Base-by-base conservation (phyloP, 768 basidiomycete species). In the Termitomyces sp. region DNA sequence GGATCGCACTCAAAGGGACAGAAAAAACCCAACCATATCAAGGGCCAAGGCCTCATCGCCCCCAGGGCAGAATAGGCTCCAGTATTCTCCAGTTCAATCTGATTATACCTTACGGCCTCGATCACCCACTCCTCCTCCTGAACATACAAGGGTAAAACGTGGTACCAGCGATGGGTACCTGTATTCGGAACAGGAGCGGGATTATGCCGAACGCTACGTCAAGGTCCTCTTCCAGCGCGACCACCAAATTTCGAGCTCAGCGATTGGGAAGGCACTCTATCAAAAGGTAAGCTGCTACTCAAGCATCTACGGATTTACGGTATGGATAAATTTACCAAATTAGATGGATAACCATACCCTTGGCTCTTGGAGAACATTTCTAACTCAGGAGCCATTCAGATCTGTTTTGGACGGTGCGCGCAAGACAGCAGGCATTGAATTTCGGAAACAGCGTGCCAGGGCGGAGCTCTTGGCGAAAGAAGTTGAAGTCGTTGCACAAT, bases 311-410 rank as follows among this genome's bases (percentile, higher is more conserved):
- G 20, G 40, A 33, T n/a, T 11, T 25, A 27, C 47, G 16, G 15
- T n/a, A n/a, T n/a, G 16, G 9, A 29, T 53, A 45, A 60, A 52
- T 15, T n/a, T 22, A 38, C 32, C 52, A 25, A 43, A 40, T 11
- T 53, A 89, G 88, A 73, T 89, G 73, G 80, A 84, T 25, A 79
- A 84, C 58, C 88, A 89, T 64, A 60, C 74, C 2, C 12, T 60
- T 5, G 63, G 32, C 7, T 86, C 85, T 13, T 89, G 86, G 86
- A 59, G 51, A 31, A 63, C 61, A n/a, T 73, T 76, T 44, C 47
- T 83, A 18, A 41, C 58, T 29, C 56, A 56, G 49, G 48, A 50
- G n/a, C 64, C 65, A 50, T 36, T 74, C 10, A 68, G 67, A 22
- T 63, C 70, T 10, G 67, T 74, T 38, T 55, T 86, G 11, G 83